Evolutionary conservation across 2,329 filamentous ascomycete genomes (phyloP).

Genomic region (Trematosphaeria pertusa): DNA sequence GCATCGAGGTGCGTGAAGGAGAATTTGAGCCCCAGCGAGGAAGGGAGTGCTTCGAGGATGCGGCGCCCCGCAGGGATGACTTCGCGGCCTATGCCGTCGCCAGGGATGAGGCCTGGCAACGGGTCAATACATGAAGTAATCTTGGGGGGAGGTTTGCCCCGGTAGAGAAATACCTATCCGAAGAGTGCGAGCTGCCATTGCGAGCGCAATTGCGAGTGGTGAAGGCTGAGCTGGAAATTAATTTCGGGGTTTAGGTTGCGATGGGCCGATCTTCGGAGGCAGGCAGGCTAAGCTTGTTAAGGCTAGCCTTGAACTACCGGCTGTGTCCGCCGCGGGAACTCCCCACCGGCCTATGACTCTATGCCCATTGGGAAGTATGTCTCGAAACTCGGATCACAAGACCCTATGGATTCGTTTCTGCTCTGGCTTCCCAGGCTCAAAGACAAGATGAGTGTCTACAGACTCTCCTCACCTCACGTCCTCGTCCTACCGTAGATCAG

Average conservation of each 20-base stretch:
- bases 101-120: slow-evolving; percentile 92
- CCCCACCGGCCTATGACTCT: too few species aligned
- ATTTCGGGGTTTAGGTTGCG: slow-evolving; percentile 16
- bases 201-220: slow-evolving; percentile 13
- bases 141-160: too few species aligned
- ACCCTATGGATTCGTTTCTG: too few species aligned
- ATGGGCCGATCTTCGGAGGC: slow-evolving; percentile 17
- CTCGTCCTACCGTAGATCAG: too few species aligned
- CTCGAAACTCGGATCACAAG: too few species aligned
- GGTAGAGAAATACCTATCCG: slow-evolving; percentile 40
- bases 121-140: too few species aligned
- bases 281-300: slow-evolving; percentile 2
- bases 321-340: too few species aligned
- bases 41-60: slow-evolving; percentile 88
- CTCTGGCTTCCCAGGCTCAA: too few species aligned
- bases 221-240: slow-evolving; percentile 4
- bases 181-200: slow-evolving; percentile 41
- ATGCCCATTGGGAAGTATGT: too few species aligned
- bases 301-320: not conserved
- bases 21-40: slow-evolving; percentile 92
- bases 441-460: too few species aligned
- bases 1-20: slow-evolving; percentile 92
- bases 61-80: slow-evolving; percentile 94
- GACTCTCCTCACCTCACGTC: too few species aligned
- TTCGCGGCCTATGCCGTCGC: slow-evolving; percentile 97